These are phyloP conservation scores for Eugenia klotzschiana DNA, from an alignment of 441 rosid species.

Conservation along the genomic window DNA sequence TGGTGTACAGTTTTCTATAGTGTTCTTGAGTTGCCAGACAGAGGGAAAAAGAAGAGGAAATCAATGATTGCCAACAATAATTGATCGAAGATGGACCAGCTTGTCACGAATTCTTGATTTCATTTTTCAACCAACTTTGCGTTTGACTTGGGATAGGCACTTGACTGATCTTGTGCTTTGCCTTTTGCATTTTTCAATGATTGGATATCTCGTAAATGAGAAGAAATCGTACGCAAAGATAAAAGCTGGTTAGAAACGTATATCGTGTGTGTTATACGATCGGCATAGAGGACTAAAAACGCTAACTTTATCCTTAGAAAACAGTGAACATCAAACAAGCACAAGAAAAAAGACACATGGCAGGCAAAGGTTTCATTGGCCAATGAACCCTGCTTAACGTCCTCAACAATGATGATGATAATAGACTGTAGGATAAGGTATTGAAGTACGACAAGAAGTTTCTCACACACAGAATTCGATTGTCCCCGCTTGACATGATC, in stretches of 20 bases:
- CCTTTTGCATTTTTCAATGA: neutral
- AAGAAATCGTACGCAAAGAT: neutral
- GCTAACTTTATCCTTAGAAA: neutral
- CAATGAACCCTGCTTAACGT: neutral
- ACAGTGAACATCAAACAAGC: neutral
- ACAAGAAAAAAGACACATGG: neutral
- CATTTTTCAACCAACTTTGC: neutral
- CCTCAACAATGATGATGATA: neutral
- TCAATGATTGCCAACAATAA: neutral
- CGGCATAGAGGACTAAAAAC: neutral
- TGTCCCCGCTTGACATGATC: neutral
- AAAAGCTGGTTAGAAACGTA: neutral
- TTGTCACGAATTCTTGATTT: neutral
- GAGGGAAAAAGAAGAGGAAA: neutral
- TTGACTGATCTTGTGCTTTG: neutral
- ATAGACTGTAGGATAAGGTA: neutral
- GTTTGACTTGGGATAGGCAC: neutral
- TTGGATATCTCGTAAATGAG: neutral
- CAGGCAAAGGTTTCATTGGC: neutral
- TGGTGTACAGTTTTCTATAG: neutral
- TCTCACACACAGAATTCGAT: neutral
- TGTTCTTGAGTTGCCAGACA: neutral
- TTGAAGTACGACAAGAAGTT: neutral
- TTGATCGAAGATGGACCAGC: neutral
- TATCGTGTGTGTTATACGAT: neutral